Base-by-base conservation (phyloP, 108 stramenopile species). In the Fistulifera solaris region DNA sequence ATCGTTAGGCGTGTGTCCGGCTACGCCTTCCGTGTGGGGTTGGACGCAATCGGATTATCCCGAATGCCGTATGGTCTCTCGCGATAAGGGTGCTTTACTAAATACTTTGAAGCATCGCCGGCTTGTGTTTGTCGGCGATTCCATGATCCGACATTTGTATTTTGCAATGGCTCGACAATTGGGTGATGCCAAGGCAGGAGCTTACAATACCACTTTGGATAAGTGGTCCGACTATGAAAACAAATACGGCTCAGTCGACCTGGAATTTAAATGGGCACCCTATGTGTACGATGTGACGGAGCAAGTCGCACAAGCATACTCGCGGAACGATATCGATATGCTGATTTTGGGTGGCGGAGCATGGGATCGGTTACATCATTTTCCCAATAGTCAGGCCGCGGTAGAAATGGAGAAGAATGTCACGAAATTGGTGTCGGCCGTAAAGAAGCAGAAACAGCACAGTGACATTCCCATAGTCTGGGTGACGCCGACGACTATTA, bases 401-500 rank as follows among this genome's bases (percentile, higher is more conserved):
- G 62, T 82, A 49, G 31, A 35, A 35, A 35, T 35, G 31, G 31
- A 35, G 31, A 3, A 35, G 31, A 35, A 35, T 35, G 31, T 35
- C 31, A 35, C 31, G 8, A 35, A 35, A 8, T 35, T 35, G 8
- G 31, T 35, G 3, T 35, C 31, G 31, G 31, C 31, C 6, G 31
- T 35, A 8, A 35, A 35, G 31, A 35, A 35, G 31, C 31, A 35
- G 31, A 35, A 35, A 35, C 31, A 35, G 31, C 31, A 40, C 43
- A 28, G 27, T 10, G 72, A 58, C 16, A 54, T 80, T 27, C 70
- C 76, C 5, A 72, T 89, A 16, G 83, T 87, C 1, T 93, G 87
- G 85, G 27, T 83, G 8, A 67, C 71, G 25, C 92, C 92, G n/a
- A 87, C 92, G 0, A 83, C 84, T 13, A 80, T 93, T 49, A 93